Evolutionary conservation across 805 yeast species (phyloP).

Genomic region (Yarrowia sp.): DNA sequence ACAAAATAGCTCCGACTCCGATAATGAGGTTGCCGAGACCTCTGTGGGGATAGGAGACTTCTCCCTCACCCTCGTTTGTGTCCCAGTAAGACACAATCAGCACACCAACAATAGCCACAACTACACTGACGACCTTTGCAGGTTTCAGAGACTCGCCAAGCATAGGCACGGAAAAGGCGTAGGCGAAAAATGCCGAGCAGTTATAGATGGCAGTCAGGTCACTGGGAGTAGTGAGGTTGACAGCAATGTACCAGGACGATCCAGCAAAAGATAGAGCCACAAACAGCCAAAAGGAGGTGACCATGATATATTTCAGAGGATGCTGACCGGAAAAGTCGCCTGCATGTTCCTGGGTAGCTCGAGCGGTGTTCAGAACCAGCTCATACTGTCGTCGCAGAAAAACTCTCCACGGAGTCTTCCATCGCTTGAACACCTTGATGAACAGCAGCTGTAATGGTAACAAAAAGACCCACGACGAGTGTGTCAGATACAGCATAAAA

Average conservation of each 20-base stretch:
- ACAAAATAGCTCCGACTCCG: slow-evolving; percentile 73
- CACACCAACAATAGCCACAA: slow-evolving; percentile 76
- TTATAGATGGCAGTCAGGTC: slow-evolving; percentile 92
- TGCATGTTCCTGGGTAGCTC: slow-evolving; percentile 45
- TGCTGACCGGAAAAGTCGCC: slow-evolving; percentile 40
- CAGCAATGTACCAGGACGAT: slow-evolving; percentile 83
- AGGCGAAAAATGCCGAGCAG: slow-evolving; percentile 88
- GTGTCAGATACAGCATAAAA: slow-evolving; percentile 66
- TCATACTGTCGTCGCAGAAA: slow-evolving; percentile 44
- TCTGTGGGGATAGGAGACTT: slow-evolving; percentile 60
- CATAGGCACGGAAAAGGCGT: slow-evolving; percentile 79
- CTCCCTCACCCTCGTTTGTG: slow-evolving; percentile 12
- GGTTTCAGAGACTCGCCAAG: slow-evolving; percentile 69
- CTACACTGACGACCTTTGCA: slow-evolving; percentile 70
- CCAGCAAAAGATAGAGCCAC: slow-evolving; percentile 76
- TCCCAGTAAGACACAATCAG: slow-evolving; percentile 71
- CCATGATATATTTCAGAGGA: slow-evolving; percentile 57
- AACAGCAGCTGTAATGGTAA: slow-evolving; percentile 71
- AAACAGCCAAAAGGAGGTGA: slow-evolving; percentile 57
- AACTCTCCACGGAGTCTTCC: slow-evolving; percentile 46
- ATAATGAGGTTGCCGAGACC: slow-evolving; percentile 74
- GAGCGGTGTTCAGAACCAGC: slow-evolving; percentile 41
- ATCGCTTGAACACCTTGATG: slow-evolving; percentile 57
- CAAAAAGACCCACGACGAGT: slow-evolving; percentile 75
- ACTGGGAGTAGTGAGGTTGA: slow-evolving; percentile 78